Evolutionary conservation across 768 basidiomycete species (phyloP).

Genomic region (Mycena filopes): DNA sequence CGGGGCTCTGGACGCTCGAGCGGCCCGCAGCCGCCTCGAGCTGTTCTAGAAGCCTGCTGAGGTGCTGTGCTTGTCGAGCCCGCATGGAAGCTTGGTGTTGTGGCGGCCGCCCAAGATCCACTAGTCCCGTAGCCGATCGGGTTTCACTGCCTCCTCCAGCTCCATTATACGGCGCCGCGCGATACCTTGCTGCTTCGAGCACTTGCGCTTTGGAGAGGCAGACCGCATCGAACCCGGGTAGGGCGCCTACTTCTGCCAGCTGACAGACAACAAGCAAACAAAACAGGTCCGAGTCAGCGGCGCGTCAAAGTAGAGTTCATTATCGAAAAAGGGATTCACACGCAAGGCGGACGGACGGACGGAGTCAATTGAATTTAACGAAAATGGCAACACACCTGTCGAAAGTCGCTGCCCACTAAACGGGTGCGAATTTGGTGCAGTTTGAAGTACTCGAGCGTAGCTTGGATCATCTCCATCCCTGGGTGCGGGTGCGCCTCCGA

Average conservation of each 20-base stretch:
- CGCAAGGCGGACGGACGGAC: not conserved
- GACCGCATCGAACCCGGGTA: conserved; percentile 56
- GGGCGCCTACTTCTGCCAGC: conserved; percentile 53
- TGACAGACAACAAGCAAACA: too few species aligned
- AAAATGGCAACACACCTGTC: conserved; percentile 43
- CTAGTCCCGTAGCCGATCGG: conserved; percentile 35
- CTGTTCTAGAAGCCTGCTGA: conserved; percentile 44
- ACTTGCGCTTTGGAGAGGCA: conserved; percentile 52
- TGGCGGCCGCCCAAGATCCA: conserved; percentile 35
- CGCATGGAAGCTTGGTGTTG: conserved; percentile 40
- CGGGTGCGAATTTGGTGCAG: conserved; percentile 51
- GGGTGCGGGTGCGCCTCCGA: conserved; percentile 47
- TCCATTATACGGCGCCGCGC: too few species aligned
- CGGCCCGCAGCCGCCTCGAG: too few species aligned
- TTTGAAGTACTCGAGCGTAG: conserved; percentile 56
- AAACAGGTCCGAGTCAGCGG: not conserved
- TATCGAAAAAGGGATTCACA: conserved; percentile 24
- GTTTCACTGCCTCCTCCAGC: conserved; percentile 35
- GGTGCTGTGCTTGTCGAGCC: conserved; percentile 53
- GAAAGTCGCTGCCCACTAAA: conserved; percentile 54
- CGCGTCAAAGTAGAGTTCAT: not conserved
- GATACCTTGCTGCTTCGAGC: conserved; percentile 38
- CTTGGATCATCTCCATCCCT: conserved; percentile 59
- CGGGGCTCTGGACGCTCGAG: too few species aligned
- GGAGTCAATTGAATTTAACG: conserved; percentile 21